Base-by-base conservation (phyloP, 495 filamentous ascomycete genomes). In the Neurospora sp. region DNA sequence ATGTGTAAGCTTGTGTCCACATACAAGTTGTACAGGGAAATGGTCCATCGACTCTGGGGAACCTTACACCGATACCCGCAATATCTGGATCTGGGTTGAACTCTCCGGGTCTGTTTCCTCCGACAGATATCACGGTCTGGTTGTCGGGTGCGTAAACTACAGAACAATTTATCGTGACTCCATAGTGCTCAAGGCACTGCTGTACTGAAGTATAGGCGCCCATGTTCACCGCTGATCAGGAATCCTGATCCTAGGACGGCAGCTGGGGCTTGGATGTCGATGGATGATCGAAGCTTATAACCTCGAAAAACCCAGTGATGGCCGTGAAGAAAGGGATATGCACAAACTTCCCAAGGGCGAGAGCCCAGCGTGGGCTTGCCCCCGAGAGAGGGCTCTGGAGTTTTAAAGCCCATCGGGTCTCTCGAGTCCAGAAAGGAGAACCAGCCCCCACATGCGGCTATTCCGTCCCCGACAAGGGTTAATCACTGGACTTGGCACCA, bases 151-250 rank as follows among this genome's bases (percentile, higher is more conserved):
- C 54, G 44, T 14, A 39, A 37, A 46, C 39, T 16, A 39, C 46
- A 40, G 38, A 18, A 70, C 79, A 81, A 48, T 80, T 69, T 8
- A 76, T 40, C 3, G 76, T 71, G 72, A 79, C 62, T 69, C 76
- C 75, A 71, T 78, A 78, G 11, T 73, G 40, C 35, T 71, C 41
- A 40, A 69, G 39, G 74, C 79, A 81, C 23, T 76, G 71, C 16
- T 39, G 38, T 18, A 77, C 46, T 7, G 79, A 81, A n/a, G 80
- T 75, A 72, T 76, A 76, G 8, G 79, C 73, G 74, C 78, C 78
- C 78, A 81, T 81, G 18, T 44, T 77, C 37, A 39, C 71, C 37
- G 46, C 38, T 54, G 41, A 20, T 69, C 46, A 72, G 38, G n/a
- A 66, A 35, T 31, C 54, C 27, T 18, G 54, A 66, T 66, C 27